phyloP scores from a whole-genome alignment of 1,284 basidiomycete genomes.

The Earliella scabrosa region DNA sequence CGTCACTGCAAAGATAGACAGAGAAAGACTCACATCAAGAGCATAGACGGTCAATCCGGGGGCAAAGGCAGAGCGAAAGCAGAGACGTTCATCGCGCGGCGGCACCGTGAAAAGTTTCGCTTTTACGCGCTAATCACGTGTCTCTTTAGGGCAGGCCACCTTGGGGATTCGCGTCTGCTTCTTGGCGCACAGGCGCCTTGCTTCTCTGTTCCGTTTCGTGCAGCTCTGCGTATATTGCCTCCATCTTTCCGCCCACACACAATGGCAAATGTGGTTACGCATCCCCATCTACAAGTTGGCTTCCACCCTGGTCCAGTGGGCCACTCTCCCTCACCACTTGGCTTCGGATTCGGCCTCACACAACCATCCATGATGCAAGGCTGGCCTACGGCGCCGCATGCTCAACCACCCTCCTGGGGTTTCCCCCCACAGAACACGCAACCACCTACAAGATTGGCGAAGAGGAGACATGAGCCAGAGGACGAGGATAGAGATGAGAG shows the following conservation, averaged over 20 bases:
- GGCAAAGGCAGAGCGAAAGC: conserved; percentile 9
- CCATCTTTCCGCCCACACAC: conserved; percentile 33
- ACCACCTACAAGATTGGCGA: conserved; percentile 50
- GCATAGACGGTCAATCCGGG: conserved; percentile 4
- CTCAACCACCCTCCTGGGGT: conserved; percentile 28
- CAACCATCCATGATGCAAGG: conserved; percentile 42
- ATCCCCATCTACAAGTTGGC: conserved; percentile 60
- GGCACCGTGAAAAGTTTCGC: conserved; percentile 21
- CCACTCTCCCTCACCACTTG: conserved; percentile 67
- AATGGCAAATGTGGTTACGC: conserved; percentile 72
- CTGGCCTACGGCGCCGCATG: conserved; percentile 37
- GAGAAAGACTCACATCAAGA: conserved; percentile 14
- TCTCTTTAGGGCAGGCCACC: conserved; percentile 45
- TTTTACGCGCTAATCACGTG: conserved; percentile 34
- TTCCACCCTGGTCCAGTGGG: conserved; percentile 65
- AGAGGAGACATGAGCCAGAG: conserved; percentile 66
- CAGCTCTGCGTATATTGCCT: conserved; percentile 16
- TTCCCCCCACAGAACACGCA: conserved; percentile 23
- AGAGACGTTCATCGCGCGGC: conserved; percentile 8
- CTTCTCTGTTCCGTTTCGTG: conserved; percentile 35
- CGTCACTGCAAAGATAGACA: conserved; percentile 50
- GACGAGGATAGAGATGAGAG: conserved; percentile 60
- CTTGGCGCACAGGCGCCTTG: conserved; percentile 29
- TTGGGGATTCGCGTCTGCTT: conserved; percentile 18
- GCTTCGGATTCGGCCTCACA: conserved; percentile 71